These are phyloP conservation scores for Mucor indicus DNA, from an alignment of 371 early-diverging fungal genomes.

Conservation along the genomic window DNA sequence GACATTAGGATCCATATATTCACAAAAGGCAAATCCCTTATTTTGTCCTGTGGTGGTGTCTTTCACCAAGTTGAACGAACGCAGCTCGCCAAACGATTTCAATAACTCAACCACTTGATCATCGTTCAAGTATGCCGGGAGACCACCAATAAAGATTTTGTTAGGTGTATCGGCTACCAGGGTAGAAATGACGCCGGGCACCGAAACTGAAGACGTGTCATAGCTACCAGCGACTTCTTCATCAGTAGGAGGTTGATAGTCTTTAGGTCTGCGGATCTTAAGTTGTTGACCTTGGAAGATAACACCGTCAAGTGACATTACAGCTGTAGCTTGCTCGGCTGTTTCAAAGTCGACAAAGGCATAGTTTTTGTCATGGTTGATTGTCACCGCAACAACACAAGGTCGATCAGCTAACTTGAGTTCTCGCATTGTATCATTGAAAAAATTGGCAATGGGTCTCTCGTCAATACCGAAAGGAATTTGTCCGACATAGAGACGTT, in stretches of 20 bases:
- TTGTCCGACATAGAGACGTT: slow-evolving; percentile 91
- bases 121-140: slow-evolving; percentile 87
- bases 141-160: slow-evolving; percentile 93
- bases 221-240: too few relatives aligned
- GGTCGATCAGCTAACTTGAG: slow-evolving; percentile 57
- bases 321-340: slow-evolving; percentile 87
- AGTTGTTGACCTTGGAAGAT: slow-evolving; percentile 79
- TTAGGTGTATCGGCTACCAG: slow-evolving; percentile 88
- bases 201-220: neutral
- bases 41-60: slow-evolving; percentile 78
- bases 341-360: slow-evolving; percentile 81
- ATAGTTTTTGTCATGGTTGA: slow-evolving; percentile 91
- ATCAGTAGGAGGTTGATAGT: slow-evolving; percentile 79
- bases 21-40: slow-evolving; percentile 97
- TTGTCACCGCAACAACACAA: slow-evolving; percentile 77
- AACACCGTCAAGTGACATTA: slow-evolving; percentile 92
- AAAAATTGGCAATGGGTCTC: slow-evolving; percentile 76
- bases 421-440: slow-evolving; percentile 82
- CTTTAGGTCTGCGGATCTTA: slow-evolving; percentile 93
- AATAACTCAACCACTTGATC: slow-evolving; percentile 93
- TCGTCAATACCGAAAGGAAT: slow-evolving; percentile 83
- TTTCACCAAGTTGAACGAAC: slow-evolving; percentile 90
- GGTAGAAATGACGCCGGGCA: slow-evolving; percentile 71
- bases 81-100: slow-evolving; percentile 89
- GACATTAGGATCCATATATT: slow-evolving; percentile 83